Percentiles rank a stretch among this genome's conserved stretches.
These are phyloP conservation scores for Alternaria angustiovoidea DNA, from an alignment of 2,329 filamentous ascomycete genomes.

Conservation along the genomic window DNA sequence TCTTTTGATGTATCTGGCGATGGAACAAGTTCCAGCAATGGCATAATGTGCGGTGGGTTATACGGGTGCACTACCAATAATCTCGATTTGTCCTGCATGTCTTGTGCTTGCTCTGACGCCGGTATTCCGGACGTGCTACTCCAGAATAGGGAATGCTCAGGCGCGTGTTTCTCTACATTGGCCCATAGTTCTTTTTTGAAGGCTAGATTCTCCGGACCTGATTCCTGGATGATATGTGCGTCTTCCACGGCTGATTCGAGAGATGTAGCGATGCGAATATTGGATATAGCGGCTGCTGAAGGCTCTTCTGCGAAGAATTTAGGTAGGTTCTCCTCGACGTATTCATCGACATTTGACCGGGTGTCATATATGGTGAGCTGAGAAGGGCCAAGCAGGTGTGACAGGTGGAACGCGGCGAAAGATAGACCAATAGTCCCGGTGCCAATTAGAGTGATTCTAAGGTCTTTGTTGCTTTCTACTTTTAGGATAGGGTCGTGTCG, in stretches of 20 bases:
- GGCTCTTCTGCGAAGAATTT: conserved; percentile 48
- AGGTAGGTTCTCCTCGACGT: conserved; percentile 56
- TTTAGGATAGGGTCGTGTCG: not conserved
- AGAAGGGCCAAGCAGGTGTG: conserved; percentile 50
- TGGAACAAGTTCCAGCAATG: conserved; percentile 66
- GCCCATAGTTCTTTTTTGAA: conserved; percentile 64
- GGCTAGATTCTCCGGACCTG: conserved; percentile 62
- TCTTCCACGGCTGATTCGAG: conserved; percentile 55
- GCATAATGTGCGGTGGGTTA: conserved; percentile 70
- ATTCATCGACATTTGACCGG: conserved; percentile 56
- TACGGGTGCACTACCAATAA: conserved; percentile 68
- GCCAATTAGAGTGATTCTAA: conserved; percentile 54
- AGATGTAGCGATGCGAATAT: conserved; percentile 46
- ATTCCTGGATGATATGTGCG: conserved; percentile 66
- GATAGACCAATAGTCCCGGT: conserved; percentile 64
- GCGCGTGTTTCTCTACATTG: conserved; percentile 58
- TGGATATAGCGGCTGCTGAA: conserved; percentile 26
- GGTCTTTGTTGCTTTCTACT: conserved; percentile 13
- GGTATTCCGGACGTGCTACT: conserved; percentile 66
- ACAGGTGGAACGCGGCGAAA: conserved; percentile 63
- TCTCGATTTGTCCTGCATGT: conserved; percentile 55
- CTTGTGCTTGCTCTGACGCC: conserved; percentile 57
- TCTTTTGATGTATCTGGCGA: conserved; percentile 52
- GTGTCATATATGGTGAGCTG: conserved; percentile 61
- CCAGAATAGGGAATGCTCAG: conserved; percentile 61